Evolutionary conservation across 2,329 filamentous ascomycete genomes (phyloP).

Genomic region (Microsporum ferrugineum): DNA sequence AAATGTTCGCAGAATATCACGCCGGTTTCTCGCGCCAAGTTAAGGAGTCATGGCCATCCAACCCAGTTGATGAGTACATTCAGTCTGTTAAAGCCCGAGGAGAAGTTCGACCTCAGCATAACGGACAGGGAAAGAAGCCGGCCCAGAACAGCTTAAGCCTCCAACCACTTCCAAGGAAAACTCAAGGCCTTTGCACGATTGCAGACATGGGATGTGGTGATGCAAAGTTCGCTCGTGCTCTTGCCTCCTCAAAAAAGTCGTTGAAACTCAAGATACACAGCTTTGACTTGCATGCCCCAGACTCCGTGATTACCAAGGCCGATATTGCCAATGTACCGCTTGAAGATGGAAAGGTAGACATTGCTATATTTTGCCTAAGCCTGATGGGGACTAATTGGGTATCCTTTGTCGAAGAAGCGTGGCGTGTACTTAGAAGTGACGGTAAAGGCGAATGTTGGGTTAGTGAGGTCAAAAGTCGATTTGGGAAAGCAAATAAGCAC

Average conservation of each 20-base stretch:
- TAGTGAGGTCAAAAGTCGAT: constrained; percentile 90
- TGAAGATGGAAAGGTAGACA: constrained; percentile 61
- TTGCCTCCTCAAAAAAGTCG: constrained; percentile 50
- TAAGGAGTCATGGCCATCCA: constrained; percentile 80
- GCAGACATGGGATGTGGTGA: constrained; percentile 92
- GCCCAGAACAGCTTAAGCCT: constrained; percentile 14
- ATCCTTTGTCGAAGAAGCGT: constrained; percentile 90
- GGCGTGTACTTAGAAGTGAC: constrained; percentile 79
- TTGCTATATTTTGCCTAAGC: constrained; percentile 89
- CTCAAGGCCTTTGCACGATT: constrained; percentile 59
- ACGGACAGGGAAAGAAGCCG: constrained; percentile 33
- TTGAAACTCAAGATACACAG: constrained; percentile 65
- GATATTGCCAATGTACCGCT: constrained; percentile 81
- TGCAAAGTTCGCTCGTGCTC: constrained; percentile 61
- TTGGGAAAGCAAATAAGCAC: constrained; percentile 50
- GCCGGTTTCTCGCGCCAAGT: constrained; percentile 93
- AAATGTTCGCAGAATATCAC: constrained; percentile 95
- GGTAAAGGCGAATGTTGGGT: constrained; percentile 81
- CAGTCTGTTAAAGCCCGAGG: constrained; percentile 57
- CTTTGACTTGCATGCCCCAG: constrained; percentile 74
- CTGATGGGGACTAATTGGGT: constrained; percentile 99
- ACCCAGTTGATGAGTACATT: constrained; percentile 85
- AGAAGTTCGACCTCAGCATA: constrained; percentile 33
- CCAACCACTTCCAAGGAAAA: constrained; percentile 56
- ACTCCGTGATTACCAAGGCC: constrained; percentile 67